Evolutionary conservation across 345 rosid species (phyloP).

Genomic region (Microthlaspi erraticum): DNA sequence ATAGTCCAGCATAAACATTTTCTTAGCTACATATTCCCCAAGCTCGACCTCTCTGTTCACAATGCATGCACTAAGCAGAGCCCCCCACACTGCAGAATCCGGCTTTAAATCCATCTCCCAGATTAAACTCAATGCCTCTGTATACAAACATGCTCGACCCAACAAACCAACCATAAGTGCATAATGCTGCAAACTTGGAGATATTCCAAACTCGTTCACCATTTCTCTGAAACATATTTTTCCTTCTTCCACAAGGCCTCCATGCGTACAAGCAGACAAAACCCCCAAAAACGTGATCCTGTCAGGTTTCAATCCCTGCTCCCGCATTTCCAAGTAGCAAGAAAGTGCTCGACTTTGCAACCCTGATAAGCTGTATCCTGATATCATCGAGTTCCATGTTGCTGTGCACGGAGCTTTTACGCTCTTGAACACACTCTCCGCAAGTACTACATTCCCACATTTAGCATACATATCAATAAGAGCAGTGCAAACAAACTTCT

Average conservation of each 20-base stretch:
- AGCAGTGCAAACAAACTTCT: conserved; percentile 78
- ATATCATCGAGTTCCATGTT: conserved; percentile 79
- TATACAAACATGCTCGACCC: conserved; percentile 64
- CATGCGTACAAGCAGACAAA: conserved; percentile 75
- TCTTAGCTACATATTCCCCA: conserved; percentile 83
- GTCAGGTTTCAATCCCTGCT: conserved; percentile 64
- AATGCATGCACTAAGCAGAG: conserved; percentile 72
- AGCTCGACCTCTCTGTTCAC: conserved; percentile 66
- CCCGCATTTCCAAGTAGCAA: conserved; percentile 55
- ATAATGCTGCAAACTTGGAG: conserved; percentile 70
- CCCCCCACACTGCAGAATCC: conserved; percentile 86
- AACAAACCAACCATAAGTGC: conserved; percentile 77
- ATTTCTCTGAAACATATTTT: conserved; percentile 58
- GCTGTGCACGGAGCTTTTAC: conserved; percentile 61
- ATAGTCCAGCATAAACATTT: conserved; percentile 63
- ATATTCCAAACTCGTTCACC: conserved; percentile 58
- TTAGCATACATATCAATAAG: conserved; percentile 82
- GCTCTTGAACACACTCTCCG: conserved; percentile 65
- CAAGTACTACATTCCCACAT: conserved; percentile 63
- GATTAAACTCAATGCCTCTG: conserved; percentile 61
- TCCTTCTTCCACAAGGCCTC: conserved; percentile 71
- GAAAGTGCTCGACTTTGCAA: conserved; percentile 59
- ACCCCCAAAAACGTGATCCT: conserved; percentile 77
- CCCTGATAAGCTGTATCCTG: conserved; percentile 73
- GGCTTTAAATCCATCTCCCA: conserved; percentile 56